A percentile compares a stretch with the other conserved stretches of the same genome.
phyloP scores from a whole-genome alignment of 345 rosid genomes.

The Hibiscus mutabilis region DNA sequence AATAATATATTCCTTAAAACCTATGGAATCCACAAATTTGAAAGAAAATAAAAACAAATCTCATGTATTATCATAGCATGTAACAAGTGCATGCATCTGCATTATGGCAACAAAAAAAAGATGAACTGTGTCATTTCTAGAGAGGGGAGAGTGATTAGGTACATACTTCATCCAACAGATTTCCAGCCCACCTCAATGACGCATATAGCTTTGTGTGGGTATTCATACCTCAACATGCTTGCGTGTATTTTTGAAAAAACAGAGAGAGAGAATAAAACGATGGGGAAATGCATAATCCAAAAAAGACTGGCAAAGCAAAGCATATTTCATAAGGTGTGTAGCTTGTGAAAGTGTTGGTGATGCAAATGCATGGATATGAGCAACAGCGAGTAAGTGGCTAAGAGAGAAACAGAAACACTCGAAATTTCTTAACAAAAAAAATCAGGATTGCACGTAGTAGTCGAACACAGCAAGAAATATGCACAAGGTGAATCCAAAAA shows the following conservation, averaged over 20 bases:
- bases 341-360: neutral
- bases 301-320: neutral
- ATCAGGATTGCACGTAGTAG: neutral
- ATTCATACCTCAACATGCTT: neutral
- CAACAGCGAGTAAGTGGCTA: neutral
- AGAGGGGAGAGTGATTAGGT: neutral
- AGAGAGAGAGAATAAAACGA: neutral
- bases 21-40: neutral
- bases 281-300: neutral
- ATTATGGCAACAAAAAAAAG: neutral
- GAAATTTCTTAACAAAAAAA: neutral
- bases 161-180: neutral
- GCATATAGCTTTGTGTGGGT: neutral
- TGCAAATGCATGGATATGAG: neutral
- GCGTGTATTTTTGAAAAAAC: neutral
- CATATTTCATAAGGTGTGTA: neutral
- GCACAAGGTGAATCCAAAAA: neutral
- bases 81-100: neutral
- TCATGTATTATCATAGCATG: neutral
- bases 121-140: neutral
- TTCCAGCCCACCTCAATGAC: neutral
- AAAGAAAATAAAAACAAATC: neutral
- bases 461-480: neutral
- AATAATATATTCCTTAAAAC: neutral
- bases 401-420: neutral